Base-by-base conservation (phyloP, 345 rosid genomes). In the Psidium friedrichsthalianum region DNA sequence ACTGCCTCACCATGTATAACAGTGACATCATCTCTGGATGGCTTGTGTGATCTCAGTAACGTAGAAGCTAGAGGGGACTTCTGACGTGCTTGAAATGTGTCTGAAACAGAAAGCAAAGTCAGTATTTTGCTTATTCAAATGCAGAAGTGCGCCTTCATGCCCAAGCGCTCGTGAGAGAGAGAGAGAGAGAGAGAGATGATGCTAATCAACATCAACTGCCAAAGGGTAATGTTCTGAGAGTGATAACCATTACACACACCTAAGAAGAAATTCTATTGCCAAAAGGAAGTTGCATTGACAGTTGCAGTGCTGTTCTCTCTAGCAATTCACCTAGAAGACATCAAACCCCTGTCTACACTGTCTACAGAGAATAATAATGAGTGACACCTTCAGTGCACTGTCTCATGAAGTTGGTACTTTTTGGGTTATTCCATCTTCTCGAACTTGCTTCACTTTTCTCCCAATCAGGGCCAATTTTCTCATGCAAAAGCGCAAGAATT, bases 71-170 rank as follows among this genome's bases (percentile, higher is more conserved):
- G 25, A 25, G 94, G 90, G 84, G 86, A 87, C 53, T 82, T 88
- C 88, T 89, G 87, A 87, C 84, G 93, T 84, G 93, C 96, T 90
- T 95, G 91, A 87, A 91, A 94, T 78, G 92, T 86, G 74, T 93
- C 99, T 95, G 89, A 86, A 82, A 85, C 85, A 82, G 74, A 29
- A 64, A 86, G 54, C 25, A 51, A 53, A 74, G 82, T 82, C 32
- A 36, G 14, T 36, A 8, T 52, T n/a, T 21, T 29, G 56, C 24
- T 29, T 54, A 29, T 18, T 21, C 29, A 82, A 29, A 7, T 52
- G 78, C 78, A 32, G 44, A 69, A 69, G 22, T 69, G 78, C 36
- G 78, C 25, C 47, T 69, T 21, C 0, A 22, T 36, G 78, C 78
- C 47, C 80, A 69, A 9, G 47, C 1, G 25, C 13, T 69, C 13